Base-by-base conservation (phyloP, 805 yeast species). In the Diddensiella santjacobensis region DNA sequence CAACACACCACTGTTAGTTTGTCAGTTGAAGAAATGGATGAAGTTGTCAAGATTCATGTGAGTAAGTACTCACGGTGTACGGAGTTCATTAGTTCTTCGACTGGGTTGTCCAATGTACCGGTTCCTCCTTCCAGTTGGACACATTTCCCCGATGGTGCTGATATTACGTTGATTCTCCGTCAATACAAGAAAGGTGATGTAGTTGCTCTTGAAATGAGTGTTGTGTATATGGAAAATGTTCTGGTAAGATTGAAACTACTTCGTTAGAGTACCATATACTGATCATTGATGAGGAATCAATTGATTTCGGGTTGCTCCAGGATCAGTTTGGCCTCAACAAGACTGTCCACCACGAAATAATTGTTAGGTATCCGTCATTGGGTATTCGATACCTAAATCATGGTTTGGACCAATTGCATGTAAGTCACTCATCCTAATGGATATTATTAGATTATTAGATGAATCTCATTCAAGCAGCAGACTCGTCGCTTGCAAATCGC, bases 301-400 rank as follows among this genome's bases (percentile, higher is more conserved):
- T 26, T 26, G 31, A 26, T 26, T 26, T 26, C 13, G 31, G 31
- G 13, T 8, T 8, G 13, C 31, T 26, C 13, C 11, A 8, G 31
- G 11, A 13, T 26, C 31, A 26, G 31, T 26, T 26, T 26, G 31
- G 13, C 8, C 13, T 13, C 8, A 26, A 13, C 13, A 13, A 8
- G 13, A 13, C 13, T 26, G 31, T 26, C 11, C 31, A 26, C 31
- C 41, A 46, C 31, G 13, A 40, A 10, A 35, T 49, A 22, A 40
- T 49, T 22, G 45, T 42, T 5, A 30, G 35, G 17, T 46, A n/a
- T 29, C 53, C 53, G 11, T 10, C 24, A 4, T 42, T 49, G 3
- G 53, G 50, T 4, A 22, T 49, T 17, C 39, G 45, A 20, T 49
- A 49, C 40, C 31, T 48, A 8, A 30, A 40, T 5, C 17, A 42